These are phyloP conservation scores for Mycena sanguinolenta DNA, from an alignment of 768 basidiomycete species.

Conservation along the genomic window DNA sequence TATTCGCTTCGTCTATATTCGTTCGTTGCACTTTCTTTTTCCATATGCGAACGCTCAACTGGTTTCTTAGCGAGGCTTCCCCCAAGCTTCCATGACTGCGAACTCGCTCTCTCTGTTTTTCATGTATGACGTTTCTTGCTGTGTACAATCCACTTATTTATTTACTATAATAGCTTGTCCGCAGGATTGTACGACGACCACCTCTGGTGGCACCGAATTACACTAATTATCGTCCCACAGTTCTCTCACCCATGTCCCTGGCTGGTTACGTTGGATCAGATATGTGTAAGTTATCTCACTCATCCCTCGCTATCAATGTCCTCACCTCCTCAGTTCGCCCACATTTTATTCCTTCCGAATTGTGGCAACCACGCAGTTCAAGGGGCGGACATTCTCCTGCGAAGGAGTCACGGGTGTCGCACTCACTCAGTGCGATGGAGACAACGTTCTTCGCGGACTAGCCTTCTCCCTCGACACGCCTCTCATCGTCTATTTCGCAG, in stretches of 20 bases:
- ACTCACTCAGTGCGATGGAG: slow-evolving; percentile 47
- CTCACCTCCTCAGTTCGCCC: slow-evolving; percentile 35
- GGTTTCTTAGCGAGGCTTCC: slow-evolving; percentile 44
- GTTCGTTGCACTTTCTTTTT: slow-evolving; percentile 8
- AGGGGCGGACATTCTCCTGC: slow-evolving; percentile 48
- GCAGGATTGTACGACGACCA: slow-evolving; percentile 32
- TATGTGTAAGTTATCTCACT: slow-evolving; percentile 43
- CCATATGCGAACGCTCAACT: not conserved
- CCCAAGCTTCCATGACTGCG: slow-evolving; percentile 48
- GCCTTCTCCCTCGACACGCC: slow-evolving; percentile 44
- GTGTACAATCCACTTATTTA: not conserved
- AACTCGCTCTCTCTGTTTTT: slow-evolving; percentile 41
- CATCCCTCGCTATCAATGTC: not conserved
- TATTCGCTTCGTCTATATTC: slow-evolving; percentile 45
- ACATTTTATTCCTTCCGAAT: slow-evolving; percentile 56
- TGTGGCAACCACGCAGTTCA: slow-evolving; percentile 53
- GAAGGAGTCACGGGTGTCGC: slow-evolving; percentile 43
- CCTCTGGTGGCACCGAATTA: not conserved
- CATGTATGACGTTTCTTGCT: slow-evolving; percentile 18
- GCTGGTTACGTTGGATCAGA: slow-evolving; percentile 54
- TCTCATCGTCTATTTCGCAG: slow-evolving; percentile 40
- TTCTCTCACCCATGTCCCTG: slow-evolving; percentile 42
- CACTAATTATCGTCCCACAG: slow-evolving; percentile 9
- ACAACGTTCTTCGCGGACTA: slow-evolving; percentile 53
- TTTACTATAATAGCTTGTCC: slow-evolving; percentile 17